These are phyloP conservation scores for Globisporangium cederbergense DNA, from an alignment of 352 stramenopile species.

Conservation along the genomic window DNA sequence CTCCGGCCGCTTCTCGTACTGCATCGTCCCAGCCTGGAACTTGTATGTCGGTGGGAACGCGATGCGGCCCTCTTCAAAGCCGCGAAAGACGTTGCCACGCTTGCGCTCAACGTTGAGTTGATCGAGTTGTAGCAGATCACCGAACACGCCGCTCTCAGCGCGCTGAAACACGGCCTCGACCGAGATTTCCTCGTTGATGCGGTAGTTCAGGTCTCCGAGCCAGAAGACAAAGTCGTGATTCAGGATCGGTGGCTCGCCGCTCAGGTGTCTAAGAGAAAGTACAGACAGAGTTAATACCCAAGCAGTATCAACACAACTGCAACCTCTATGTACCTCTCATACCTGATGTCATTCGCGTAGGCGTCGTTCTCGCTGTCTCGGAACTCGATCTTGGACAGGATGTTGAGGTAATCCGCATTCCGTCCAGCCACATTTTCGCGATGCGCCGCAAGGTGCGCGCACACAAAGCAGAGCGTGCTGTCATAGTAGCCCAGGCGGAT, in stretches of 20 bases:
- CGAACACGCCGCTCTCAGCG: slow-evolving; percentile 30
- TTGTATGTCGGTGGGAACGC: slow-evolving; percentile 97
- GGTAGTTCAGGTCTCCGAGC: slow-evolving; percentile 92
- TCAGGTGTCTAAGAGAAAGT: slow-evolving; percentile 27
- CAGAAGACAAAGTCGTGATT: slow-evolving; percentile 99
- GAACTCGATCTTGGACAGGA: slow-evolving; percentile 96
- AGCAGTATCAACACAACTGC: not conserved
- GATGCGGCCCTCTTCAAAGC: slow-evolving; percentile 90
- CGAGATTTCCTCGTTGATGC: slow-evolving; percentile 76
- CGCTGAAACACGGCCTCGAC: slow-evolving; percentile 74
- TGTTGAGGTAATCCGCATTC: slow-evolving; percentile 99
- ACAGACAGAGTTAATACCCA: slow-evolving; percentile 4
- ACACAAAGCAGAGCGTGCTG: slow-evolving; percentile 98
- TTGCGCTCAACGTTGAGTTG: slow-evolving; percentile 73
- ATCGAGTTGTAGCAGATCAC: slow-evolving; percentile 37
- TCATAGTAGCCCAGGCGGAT: slow-evolving; percentile 97
- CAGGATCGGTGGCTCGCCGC: slow-evolving; percentile 70
- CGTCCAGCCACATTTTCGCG: slow-evolving; percentile 95
- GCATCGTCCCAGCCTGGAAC: slow-evolving; percentile 93
- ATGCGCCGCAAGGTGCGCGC: slow-evolving; percentile 97
- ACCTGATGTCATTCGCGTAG: slow-evolving; percentile 19
- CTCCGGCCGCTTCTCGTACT: slow-evolving; percentile 97
- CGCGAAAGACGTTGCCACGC: slow-evolving; percentile 75
- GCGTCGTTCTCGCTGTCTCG: slow-evolving; percentile 33
- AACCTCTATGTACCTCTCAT: not conserved